Base-by-base conservation (phyloP, 2,329 filamentous ascomycete genomes). In the Microsporum canis region DNA sequence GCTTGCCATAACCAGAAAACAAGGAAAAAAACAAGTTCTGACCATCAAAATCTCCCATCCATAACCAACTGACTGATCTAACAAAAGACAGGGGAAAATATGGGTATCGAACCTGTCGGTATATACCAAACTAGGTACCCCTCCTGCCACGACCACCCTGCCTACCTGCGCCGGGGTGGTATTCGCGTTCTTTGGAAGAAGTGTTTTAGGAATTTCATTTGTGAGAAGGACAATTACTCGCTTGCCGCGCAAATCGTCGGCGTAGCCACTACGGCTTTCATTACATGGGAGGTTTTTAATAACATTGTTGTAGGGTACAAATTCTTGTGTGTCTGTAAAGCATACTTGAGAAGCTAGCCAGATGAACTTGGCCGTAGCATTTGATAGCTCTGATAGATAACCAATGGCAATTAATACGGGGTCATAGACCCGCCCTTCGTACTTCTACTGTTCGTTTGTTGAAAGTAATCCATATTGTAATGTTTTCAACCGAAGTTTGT, bases 21-120 rank as follows among this genome's bases (percentile, higher is more conserved):
- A 53, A 53, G 49, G n/a, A 53, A 34, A 53, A 53, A 53, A 53
- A 53, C 49, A 53, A 53, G 49, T 53, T 53, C 49, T 34, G n/a
- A 34, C 29, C 49, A 33, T 53, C 29, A 33, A 43, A 31, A 53
- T 17, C 17, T 53, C 49, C 49, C 29, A 53, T 34, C 49, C 49
- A 53, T 53, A 53, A 53, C 43, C 49, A 53, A 53, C 49, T 33
- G 49, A 33, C 49, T 53, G 49, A 53, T 53, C 29, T 53, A 53
- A 53, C 49, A 31, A 33, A 53, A 53, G 49, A n/a, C 49, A 53
- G 49, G 49, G 27, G 49, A 53, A 53, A 31, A 53, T 23, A 23
- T 27, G 31, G 29, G 27, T 33, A 31, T 31, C 23, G 12, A 43
- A 17, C 49, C 49, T 53, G 27, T 34, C 17, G 49, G 49, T 53